Base-by-base conservation (phyloP, 805 yeast genomes). In the Cyberlindnera lachancei region DNA sequence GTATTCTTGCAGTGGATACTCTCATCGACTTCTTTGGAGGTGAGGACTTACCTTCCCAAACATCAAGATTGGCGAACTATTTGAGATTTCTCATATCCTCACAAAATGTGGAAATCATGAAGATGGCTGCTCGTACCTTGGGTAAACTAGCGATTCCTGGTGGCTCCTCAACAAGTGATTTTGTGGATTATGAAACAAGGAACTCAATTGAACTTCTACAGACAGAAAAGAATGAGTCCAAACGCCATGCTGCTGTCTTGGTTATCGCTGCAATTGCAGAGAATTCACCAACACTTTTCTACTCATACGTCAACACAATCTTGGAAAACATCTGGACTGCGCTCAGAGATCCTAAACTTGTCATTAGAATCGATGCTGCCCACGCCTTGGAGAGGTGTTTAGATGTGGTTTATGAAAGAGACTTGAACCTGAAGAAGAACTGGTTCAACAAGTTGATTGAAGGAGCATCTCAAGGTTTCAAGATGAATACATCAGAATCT, bases 71-170 rank as follows among this genome's bases (percentile, higher is more conserved):
- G 52, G 90, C 95, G n/a, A 90, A 85, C 45, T 90, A 90, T 51
- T 63, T 90, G 39, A 68, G 94, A 25, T 74, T 79, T 25, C 70
- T 86, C 35, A 75, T 90, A 15, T 81, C 92, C 4, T 80, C 92
- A 0, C 80, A 74, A 42, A 96, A 92, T 49, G 65, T 79, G 13
- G 84, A 75, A 23, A 90, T 87, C 21, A 85, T 90, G 88, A 74
- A 75, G 38, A 70, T 78, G 21, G 96, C 97, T 3, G 87, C 95
- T 0, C 70, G 70, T 33, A 85, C 95, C 0, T 64, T 92, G 41
- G 98, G 97, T 10, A 81, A 80, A 48, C 64, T 90, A 43, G 94
- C 96, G 0, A 74, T 78, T 6, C 90, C 94, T 0, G 95, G 95
- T 18, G 92, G 94, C 1, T 76, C 94, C 2, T 59, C 87, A 33